phyloP scores from a whole-genome alignment of 163 green algal genomes.

The Scenedesmus sp. region DNA sequence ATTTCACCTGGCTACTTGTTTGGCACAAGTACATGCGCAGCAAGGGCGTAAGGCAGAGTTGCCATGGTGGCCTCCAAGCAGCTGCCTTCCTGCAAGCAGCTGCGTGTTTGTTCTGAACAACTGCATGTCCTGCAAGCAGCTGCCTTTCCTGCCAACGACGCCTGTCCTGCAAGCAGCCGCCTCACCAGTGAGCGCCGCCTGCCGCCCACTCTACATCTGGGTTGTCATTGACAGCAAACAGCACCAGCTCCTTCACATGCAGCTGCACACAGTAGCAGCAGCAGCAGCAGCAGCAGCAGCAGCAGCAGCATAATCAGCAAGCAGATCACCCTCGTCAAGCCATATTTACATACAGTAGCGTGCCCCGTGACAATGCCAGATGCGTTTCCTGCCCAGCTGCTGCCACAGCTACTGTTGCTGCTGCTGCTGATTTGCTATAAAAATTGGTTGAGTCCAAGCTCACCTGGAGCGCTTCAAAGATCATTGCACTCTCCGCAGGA shows the following conservation, averaged over 20 bases:
- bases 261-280: constrained; percentile 45
- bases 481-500: constrained; percentile 28
- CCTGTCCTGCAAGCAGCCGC: constrained; percentile 20
- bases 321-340: neutral
- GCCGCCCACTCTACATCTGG: constrained; percentile 46
- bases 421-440: neutral
- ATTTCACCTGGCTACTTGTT: too few species aligned
- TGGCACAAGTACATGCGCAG: too few species aligned
- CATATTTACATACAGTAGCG: too few species aligned
- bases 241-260: constrained; percentile 51
- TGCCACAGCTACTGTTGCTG: neutral
- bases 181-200: constrained; percentile 72
- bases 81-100: neutral
- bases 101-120: neutral
- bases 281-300: neutral
- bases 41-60: too few species aligned
- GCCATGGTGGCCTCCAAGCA: neutral
- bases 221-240: constrained; percentile 80
- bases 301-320: neutral
- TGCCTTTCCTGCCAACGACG: neutral
- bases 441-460: neutral
- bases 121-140: neutral
- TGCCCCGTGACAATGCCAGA: too few species aligned
- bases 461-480: constrained; percentile 60
- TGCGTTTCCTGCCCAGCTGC: neutral